Evolutionary conservation across 164 flowering plant species (phyloP).

Genomic region (Pachysandra terminalis): DNA sequence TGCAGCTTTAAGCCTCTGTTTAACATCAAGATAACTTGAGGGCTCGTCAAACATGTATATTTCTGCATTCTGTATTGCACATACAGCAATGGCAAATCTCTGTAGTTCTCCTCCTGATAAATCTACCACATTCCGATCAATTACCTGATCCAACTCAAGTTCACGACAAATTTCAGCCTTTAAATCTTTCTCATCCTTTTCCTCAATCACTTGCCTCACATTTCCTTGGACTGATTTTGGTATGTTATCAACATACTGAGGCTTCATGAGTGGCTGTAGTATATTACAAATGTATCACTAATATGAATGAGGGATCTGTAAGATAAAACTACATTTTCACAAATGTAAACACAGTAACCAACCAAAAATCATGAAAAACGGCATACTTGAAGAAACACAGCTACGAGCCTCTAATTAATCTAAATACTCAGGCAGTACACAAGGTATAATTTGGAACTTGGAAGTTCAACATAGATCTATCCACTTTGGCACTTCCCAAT

Average conservation of each 20-base stretch:
- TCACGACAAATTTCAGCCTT: slow-evolving; percentile 56
- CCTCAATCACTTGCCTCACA: slow-evolving; percentile 75
- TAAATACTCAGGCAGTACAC: too few species aligned
- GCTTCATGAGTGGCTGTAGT: slow-evolving; percentile 68
- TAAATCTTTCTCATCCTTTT: slow-evolving; percentile 67
- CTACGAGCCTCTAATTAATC: too few species aligned
- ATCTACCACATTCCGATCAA: slow-evolving; percentile 78
- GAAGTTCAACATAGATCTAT: too few species aligned
- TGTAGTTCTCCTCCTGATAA: slow-evolving; percentile 86
- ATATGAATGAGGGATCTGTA: too few species aligned
- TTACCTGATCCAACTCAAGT: slow-evolving; percentile 67
- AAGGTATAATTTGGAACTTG: too few species aligned
- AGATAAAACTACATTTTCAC: too few species aligned
- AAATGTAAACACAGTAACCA: too few species aligned
- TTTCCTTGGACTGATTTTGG: slow-evolving; percentile 81
- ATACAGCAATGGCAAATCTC: slow-evolving; percentile 84
- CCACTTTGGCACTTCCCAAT: too few species aligned
- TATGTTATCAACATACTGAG: slow-evolving; percentile 86
- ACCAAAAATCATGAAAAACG: too few species aligned
- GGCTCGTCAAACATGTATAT: slow-evolving; percentile 89
- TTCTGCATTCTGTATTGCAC: slow-evolving; percentile 72
- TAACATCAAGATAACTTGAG: slow-evolving; percentile 84
- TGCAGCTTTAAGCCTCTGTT: slow-evolving; percentile 83
- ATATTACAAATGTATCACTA: too few species aligned
- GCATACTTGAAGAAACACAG: too few species aligned